phyloP scores from a whole-genome alignment of 2,329 filamentous ascomycete species.

The Didymosphaeria variabile region DNA sequence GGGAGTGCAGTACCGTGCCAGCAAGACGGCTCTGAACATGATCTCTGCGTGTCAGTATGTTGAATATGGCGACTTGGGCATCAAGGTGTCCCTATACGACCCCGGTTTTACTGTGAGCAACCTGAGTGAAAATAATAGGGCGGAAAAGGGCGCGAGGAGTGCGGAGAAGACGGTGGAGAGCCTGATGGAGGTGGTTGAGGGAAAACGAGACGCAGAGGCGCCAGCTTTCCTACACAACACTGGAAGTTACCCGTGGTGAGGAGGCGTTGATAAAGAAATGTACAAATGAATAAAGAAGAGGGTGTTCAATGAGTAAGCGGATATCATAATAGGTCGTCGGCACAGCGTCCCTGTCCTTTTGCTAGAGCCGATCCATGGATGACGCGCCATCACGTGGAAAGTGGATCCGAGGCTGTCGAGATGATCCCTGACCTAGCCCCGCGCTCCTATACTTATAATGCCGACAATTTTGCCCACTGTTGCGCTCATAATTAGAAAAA shows the following conservation, averaged over 20 bases:
- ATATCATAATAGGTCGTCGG: too few relatives aligned
- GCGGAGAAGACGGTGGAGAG: constrained; percentile 43
- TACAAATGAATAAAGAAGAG: background rate
- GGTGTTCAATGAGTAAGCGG: too few relatives aligned
- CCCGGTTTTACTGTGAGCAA: constrained; percentile 51
- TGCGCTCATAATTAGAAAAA: too few relatives aligned
- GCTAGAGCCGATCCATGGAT: too few relatives aligned
- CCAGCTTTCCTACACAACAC: constrained; percentile 44
- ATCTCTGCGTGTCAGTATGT: constrained; percentile 43
- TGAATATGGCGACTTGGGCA: constrained; percentile 37
- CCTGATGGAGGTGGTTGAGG: constrained; percentile 49
- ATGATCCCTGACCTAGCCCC: too few relatives aligned
- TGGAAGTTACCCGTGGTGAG: constrained; percentile 45
- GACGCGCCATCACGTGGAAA: too few relatives aligned
- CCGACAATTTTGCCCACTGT: too few relatives aligned
- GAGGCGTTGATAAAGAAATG: background rate
- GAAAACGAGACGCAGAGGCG: constrained; percentile 47
- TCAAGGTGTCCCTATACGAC: constrained; percentile 52
- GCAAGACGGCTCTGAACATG: constrained; percentile 54
- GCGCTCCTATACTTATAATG: too few relatives aligned
- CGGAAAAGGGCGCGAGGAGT: constrained; percentile 48
- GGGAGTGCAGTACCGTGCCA: constrained; percentile 44
- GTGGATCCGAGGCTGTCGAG: too few relatives aligned
- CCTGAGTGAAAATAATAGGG: constrained; percentile 42
- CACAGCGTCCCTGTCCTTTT: too few relatives aligned